Percentiles rank a stretch among this genome's conserved stretches.
Conservation (phyloP, 2,329 filamentous ascomycete species). For the Claviceps sp. region DNA sequence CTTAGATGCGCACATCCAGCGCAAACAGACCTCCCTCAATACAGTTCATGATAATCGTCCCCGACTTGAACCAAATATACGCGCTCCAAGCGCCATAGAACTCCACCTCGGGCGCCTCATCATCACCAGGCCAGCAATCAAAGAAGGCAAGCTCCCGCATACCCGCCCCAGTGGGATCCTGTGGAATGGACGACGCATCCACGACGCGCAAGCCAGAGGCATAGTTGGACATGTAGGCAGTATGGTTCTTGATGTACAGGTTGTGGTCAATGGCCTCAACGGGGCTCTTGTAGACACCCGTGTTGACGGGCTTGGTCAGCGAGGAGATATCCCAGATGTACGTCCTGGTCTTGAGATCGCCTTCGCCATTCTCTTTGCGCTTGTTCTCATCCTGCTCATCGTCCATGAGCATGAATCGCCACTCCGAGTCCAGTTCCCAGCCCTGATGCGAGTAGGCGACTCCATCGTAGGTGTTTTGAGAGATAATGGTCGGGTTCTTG, state of each 20-base stretch:
- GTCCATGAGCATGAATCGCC: conserved; percentile 32
- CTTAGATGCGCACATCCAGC: conserved; percentile 18
- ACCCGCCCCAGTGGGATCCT: conserved; percentile 24
- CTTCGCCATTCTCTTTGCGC: conserved; percentile 18
- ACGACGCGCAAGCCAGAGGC: conserved; percentile 30
- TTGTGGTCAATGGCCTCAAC: conserved; percentile 30
- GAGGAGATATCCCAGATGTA: conserved; percentile 35
- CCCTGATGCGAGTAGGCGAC: conserved; percentile 43
- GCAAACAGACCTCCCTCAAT: conserved; percentile 34
- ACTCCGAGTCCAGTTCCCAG: conserved; percentile 31
- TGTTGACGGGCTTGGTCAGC: conserved; percentile 24
- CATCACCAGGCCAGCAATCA: conserved; percentile 34
- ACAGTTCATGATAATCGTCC: conserved; percentile 30
- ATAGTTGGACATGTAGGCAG: conserved; percentile 33
- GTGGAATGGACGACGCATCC: conserved; percentile 17
- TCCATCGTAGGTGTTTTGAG: conserved; percentile 38
- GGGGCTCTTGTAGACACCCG: conserved; percentile 26
- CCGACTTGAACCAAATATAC: conserved; percentile 30
- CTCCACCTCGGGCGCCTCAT: conserved; percentile 16
- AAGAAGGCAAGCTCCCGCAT: conserved; percentile 31
- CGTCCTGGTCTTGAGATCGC: conserved; percentile 24
- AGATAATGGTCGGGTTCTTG: conserved; percentile 29
- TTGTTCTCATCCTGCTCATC: conserved; percentile 39
- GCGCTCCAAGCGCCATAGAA: conserved; percentile 30
- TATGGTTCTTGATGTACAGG: conserved; percentile 28